Percentiles rank a stretch among this genome's conserved stretches.
Conservation (phyloP, 192 early-diverging fungal genomes). For the Dispira simplex region DNA sequence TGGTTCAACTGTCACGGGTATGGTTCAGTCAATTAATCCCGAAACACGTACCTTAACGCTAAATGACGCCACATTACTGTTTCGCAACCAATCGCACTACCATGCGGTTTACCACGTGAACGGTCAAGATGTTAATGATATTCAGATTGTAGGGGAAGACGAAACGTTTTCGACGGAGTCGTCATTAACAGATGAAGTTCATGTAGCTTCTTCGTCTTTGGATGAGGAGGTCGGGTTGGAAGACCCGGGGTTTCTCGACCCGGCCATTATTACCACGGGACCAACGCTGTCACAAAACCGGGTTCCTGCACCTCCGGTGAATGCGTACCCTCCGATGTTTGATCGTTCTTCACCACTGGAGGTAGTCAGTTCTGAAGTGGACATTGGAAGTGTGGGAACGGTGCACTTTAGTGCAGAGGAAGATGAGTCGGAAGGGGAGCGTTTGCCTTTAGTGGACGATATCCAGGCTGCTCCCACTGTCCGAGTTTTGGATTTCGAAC, state of each 20-base stretch:
- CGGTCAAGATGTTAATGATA: slow-evolving; percentile 47
- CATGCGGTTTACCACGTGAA: slow-evolving; percentile 33
- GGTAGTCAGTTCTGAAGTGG: not conserved
- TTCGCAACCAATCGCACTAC: slow-evolving; percentile 19
- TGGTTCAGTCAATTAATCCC: slow-evolving; percentile 40
- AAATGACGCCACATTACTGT: slow-evolving; percentile 6
- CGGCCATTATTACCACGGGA: slow-evolving; percentile 43
- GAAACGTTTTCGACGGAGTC: slow-evolving; percentile 12
- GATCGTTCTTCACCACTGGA: slow-evolving; percentile 4
- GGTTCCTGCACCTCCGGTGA: not conserved
- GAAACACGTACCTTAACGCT: slow-evolving; percentile 43
- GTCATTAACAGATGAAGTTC: slow-evolving; percentile 12
- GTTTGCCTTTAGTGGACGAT: not conserved
- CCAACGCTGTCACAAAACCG: not conserved
- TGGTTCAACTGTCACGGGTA: slow-evolving; percentile 35
- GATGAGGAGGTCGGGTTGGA: not conserved
- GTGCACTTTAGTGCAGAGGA: not conserved
- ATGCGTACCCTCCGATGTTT: too few species aligned
- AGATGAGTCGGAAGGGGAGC: not conserved
- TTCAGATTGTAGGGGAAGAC: slow-evolving; percentile 32
- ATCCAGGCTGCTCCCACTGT: too few species aligned
- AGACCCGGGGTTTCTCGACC: slow-evolving; percentile 24
- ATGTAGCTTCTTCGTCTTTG: slow-evolving; percentile 18
- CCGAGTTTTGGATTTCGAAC: too few species aligned
- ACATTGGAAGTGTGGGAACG: not conserved